Conservation (phyloP, 306 rosid genomes). For the Datisca glomerata region DNA sequence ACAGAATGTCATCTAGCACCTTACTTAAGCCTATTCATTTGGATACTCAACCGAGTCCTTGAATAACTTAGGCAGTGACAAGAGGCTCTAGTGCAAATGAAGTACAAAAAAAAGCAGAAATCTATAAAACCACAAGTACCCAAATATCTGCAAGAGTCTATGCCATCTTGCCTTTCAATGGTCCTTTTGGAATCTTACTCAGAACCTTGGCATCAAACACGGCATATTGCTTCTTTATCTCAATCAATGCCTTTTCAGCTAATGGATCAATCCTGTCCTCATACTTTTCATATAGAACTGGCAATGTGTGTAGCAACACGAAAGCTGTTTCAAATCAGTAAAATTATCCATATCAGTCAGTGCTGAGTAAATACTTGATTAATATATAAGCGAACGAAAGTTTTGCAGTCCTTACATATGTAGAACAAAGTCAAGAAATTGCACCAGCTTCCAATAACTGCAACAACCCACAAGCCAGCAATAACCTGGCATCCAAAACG, state of each 20-base stretch:
- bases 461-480: constrained; percentile 79
- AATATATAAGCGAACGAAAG: neutral
- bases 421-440: constrained; percentile 90
- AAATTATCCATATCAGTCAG: constrained; percentile 1
- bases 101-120: too few relatives aligned
- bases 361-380: neutral
- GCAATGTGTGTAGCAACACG: constrained; percentile 73
- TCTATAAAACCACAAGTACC: neutral
- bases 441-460: constrained; percentile 55
- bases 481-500: constrained; percentile 34
- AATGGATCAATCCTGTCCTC: constrained; percentile 65
- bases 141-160: constrained; percentile 1
- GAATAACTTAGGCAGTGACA: neutral
- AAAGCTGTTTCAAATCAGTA: constrained; percentile 43
- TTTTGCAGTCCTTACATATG: constrained; percentile 41
- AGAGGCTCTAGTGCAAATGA: neutral
- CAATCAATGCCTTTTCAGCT: constrained; percentile 57
- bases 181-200: constrained; percentile 73
- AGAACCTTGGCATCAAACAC: constrained; percentile 84
- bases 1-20: neutral
- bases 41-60: neutral
- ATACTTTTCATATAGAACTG: constrained; percentile 79
- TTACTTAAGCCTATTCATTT: neutral
- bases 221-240: constrained; percentile 73
- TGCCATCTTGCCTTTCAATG: constrained; percentile 50